phyloP scores from a whole-genome alignment of 176 grass and related monocot genomes.

The Dendrocalamus sinicus region DNA sequence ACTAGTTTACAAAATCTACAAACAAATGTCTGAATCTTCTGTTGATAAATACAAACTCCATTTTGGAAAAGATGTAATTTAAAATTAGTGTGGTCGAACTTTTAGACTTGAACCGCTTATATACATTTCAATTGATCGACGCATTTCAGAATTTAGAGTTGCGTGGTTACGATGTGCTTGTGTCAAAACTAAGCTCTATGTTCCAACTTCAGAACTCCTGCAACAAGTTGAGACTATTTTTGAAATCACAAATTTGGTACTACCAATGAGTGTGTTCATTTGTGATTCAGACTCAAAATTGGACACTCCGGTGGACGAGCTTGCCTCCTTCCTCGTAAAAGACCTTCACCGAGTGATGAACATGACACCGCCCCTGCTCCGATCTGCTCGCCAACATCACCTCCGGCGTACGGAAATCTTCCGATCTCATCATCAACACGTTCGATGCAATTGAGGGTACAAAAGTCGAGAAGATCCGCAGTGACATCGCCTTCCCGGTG shows the following conservation, averaged over 20 bases:
- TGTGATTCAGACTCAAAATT: not conserved
- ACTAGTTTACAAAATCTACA: too few relatives aligned
- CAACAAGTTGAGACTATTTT: too few relatives aligned
- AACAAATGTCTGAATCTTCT: too few relatives aligned
- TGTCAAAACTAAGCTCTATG: not conserved
- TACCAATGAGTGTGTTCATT: not conserved
- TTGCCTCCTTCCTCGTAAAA: not conserved
- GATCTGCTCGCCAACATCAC: not conserved
- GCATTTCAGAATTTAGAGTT: not conserved
- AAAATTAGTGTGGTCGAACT: too few relatives aligned
- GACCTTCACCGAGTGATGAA: not conserved
- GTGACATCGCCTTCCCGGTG: not conserved
- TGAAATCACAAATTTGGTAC: too few relatives aligned
- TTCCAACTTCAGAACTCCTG: not conserved
- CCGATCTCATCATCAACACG: slow-evolving; percentile 2
- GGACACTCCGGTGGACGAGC: not conserved
- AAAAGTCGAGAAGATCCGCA: not conserved
- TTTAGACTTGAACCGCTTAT: too few relatives aligned
- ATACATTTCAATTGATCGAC: too few relatives aligned
- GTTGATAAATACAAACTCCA: too few relatives aligned
- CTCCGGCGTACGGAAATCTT: not conserved
- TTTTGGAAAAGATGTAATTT: too few relatives aligned
- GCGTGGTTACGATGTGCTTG: not conserved
- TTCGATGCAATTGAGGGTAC: not conserved
- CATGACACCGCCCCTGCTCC: not conserved